Percentiles rank a stretch among this genome's conserved stretches.
Evolutionary conservation across 2,329 filamentous ascomycete species (phyloP).

Genomic region (Lasiodiplodia sp.): DNA sequence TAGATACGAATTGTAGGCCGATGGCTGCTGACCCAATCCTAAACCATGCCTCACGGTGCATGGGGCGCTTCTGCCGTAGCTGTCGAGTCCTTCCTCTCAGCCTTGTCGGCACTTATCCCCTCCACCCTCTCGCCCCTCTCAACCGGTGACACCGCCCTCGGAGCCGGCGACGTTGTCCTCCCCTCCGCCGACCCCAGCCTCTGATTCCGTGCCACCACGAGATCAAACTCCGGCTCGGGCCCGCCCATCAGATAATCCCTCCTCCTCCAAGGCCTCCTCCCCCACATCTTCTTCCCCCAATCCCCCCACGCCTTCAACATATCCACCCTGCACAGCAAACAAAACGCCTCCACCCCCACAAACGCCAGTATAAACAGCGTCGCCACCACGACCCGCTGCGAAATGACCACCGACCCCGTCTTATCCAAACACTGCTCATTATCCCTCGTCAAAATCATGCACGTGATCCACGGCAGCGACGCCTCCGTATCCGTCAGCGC

Average conservation of each 20-base stretch:
- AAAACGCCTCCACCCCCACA: constrained; percentile 37
- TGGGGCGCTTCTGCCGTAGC: neutral
- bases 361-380: constrained; percentile 36
- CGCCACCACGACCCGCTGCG: constrained; percentile 34
- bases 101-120: neutral
- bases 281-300: constrained; percentile 27
- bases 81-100: neutral
- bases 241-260: neutral
- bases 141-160: neutral
- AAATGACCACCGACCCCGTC: constrained; percentile 34
- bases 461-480: constrained; percentile 38
- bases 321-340: constrained; percentile 34
- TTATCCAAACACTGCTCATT: constrained; percentile 33
- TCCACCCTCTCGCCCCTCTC: neutral
- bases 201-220: neutral
- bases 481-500: constrained; percentile 35
- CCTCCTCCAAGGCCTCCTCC: constrained; percentile 15
- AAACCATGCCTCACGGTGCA: neutral
- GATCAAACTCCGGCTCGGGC: neutral
- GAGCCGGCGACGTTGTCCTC: neutral
- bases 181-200: neutral
- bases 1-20: too few relatives aligned
- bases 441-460: constrained; percentile 35
- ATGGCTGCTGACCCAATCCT: too few relatives aligned
- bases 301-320: constrained; percentile 35